phyloP scores from a whole-genome alignment of 352 stramenopile species.

The Globisporangium cystogenes region DNA sequence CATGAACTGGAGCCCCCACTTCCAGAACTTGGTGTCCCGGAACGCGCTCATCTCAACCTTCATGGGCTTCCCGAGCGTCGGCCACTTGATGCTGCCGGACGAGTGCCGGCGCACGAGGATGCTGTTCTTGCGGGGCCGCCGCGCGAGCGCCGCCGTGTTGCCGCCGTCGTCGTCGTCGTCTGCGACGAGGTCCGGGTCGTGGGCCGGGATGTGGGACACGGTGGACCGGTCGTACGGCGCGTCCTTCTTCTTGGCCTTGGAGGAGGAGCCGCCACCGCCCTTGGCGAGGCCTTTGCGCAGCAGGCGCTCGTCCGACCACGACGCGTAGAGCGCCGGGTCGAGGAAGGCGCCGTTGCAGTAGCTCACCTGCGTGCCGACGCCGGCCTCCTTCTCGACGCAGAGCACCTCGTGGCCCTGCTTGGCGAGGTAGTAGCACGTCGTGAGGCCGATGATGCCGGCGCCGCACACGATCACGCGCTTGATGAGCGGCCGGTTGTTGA shows the following conservation, averaged over 20 bases:
- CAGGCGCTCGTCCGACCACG: conserved; percentile 70
- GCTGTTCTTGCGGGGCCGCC: conserved; percentile 14
- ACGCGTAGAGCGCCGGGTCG: conserved; percentile 76
- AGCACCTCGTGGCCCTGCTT: conserved; percentile 84
- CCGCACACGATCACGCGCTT: conserved; percentile 86
- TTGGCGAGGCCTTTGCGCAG: conserved; percentile 34
- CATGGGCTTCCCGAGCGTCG: conserved; percentile 60
- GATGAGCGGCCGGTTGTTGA: conserved; percentile 42
- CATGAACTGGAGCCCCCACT: conserved; percentile 84
- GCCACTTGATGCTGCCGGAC: conserved; percentile 24
- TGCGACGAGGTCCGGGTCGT: conserved; percentile 7
- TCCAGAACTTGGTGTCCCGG: conserved; percentile 81
- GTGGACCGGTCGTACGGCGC: conserved; percentile 9
- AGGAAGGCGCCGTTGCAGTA: conserved; percentile 81
- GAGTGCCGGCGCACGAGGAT: conserved; percentile 10
- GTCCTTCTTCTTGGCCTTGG: conserved; percentile 1
- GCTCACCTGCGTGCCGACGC: conserved; percentile 74
- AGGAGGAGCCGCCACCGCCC: conserved; percentile 11
- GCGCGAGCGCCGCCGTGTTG: no score
- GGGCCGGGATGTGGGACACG: not conserved
- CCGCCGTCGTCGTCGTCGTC: conserved; percentile 20
- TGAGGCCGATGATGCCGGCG: conserved; percentile 80
- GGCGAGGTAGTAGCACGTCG: conserved; percentile 81
- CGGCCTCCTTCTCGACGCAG: conserved; percentile 80
- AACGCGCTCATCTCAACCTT: conserved; percentile 82